Percentiles rank a stretch among this genome's conserved stretches.
These are phyloP conservation scores for Fusarium caatingaense DNA, from an alignment of 2,329 filamentous ascomycete genomes.

Conservation along the genomic window DNA sequence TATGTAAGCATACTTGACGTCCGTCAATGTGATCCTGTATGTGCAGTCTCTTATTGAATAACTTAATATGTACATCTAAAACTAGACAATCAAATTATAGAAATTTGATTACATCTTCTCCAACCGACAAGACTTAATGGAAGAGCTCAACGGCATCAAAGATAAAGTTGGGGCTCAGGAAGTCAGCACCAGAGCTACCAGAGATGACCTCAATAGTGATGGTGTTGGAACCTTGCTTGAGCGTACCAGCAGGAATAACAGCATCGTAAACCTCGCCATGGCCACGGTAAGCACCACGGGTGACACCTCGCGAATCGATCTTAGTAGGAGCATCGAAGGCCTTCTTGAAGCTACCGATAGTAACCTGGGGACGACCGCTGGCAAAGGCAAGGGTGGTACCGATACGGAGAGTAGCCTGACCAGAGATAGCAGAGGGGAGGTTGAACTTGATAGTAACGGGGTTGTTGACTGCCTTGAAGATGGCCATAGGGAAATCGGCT, in stretches of 20 bases:
- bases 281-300: constrained; percentile 73
- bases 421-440: constrained; percentile 59
- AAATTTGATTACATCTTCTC: background rate
- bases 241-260: constrained; percentile 67
- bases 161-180: constrained; percentile 67
- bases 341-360: constrained; percentile 65
- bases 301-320: constrained; percentile 73
- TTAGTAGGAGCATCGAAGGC: constrained; percentile 65
- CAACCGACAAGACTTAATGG: constrained; percentile 21
- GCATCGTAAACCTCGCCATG: constrained; percentile 73
- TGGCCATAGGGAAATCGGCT: constrained; percentile 72
- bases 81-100: background rate
- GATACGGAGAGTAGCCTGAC: constrained; percentile 69
- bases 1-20: background rate
- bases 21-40: constrained; percentile 5
- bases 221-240: constrained; percentile 71
- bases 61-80: constrained; percentile 44
- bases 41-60: constrained; percentile 7
- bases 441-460: constrained; percentile 71
- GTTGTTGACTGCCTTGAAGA: constrained; percentile 70
- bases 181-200: constrained; percentile 66
- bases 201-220: constrained; percentile 69
- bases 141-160: constrained; percentile 47
- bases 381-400: constrained; percentile 73
- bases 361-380: constrained; percentile 66